Evolutionary conservation across 2,329 filamentous ascomycete genomes (phyloP).

Genomic region (Cladobotryum protrusum): DNA sequence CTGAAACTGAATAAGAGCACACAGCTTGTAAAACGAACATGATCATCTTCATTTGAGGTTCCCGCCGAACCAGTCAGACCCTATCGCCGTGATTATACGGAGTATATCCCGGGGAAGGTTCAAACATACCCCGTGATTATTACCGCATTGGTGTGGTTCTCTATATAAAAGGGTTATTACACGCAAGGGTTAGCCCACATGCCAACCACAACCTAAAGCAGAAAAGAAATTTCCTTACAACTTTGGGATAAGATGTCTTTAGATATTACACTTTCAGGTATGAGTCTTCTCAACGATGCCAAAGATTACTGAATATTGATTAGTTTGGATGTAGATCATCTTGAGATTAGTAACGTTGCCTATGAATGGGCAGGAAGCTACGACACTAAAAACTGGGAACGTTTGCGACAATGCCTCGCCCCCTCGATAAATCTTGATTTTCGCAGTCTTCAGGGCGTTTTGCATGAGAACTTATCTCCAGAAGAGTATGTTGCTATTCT

Average conservation of each 20-base stretch:
- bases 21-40: too few species aligned
- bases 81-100: too few species aligned
- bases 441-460: slow-evolving; percentile 9
- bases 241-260: background rate
- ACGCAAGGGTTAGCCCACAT: too few species aligned
- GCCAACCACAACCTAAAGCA: too few species aligned
- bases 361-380: slow-evolving; percentile 63
- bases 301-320: background rate
- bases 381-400: slow-evolving; percentile 60
- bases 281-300: background rate
- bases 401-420: slow-evolving; percentile 55
- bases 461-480: slow-evolving; percentile 11
- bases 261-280: slow-evolving; percentile 7
- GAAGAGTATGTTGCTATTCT: slow-evolving; percentile 10
- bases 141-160: too few species aligned
- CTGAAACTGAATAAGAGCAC: too few species aligned
- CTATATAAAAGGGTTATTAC: too few species aligned
- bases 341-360: slow-evolving; percentile 20
- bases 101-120: too few species aligned
- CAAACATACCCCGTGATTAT: too few species aligned
- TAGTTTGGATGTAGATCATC: slow-evolving; percentile 7
- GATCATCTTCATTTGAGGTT: too few species aligned
- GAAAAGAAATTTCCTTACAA: too few species aligned
- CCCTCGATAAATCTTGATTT: slow-evolving; percentile 28
- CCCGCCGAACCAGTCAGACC: too few species aligned